Percentiles rank a stretch among this genome's conserved stretches.
Conservation (phyloP, 257 asterid species). For the Lavandula angustifolia region DNA sequence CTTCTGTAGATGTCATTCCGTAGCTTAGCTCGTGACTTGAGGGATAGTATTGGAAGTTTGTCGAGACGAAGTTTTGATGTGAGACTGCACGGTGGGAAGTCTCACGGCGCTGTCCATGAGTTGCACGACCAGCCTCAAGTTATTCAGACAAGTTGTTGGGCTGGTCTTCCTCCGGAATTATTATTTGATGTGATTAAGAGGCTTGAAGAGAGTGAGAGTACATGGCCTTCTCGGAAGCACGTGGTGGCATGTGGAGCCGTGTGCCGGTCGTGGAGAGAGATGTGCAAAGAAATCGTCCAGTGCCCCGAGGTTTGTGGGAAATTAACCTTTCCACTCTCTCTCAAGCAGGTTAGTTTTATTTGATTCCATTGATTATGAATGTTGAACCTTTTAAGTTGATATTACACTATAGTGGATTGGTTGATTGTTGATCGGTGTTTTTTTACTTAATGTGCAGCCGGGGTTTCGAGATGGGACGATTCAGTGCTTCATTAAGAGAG, state of each 20-base stretch:
- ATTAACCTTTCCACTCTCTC: slow-evolving; percentile 76
- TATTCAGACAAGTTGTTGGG: slow-evolving; percentile 83
- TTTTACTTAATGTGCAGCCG: slow-evolving; percentile 53
- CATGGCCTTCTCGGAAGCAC: slow-evolving; percentile 84
- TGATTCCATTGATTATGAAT: slow-evolving; percentile 1
- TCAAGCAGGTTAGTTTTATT: slow-evolving; percentile 59
- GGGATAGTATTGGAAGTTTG: slow-evolving; percentile 81
- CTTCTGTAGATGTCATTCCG: slow-evolving; percentile 68
- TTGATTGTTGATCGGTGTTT: neutral
- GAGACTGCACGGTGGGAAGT: slow-evolving; percentile 59
- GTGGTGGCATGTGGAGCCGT: slow-evolving; percentile 86
- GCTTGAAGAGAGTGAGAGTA: slow-evolving; percentile 76
- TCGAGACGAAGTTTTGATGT: slow-evolving; percentile 72
- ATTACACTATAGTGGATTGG: slow-evolving; percentile 10
- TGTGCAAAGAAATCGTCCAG: slow-evolving; percentile 75
- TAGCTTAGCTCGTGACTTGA: slow-evolving; percentile 76
- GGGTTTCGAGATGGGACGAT: slow-evolving; percentile 81
- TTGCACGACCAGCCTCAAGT: slow-evolving; percentile 61
- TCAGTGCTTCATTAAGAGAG: slow-evolving; percentile 84
- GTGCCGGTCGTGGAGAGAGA: slow-evolving; percentile 85
- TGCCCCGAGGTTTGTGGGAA: slow-evolving; percentile 67
- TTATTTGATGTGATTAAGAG: slow-evolving; percentile 76
- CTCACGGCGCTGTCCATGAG: slow-evolving; percentile 79
- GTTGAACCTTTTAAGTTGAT: neutral
- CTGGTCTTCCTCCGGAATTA: slow-evolving; percentile 77